Evolutionary conservation across 2,329 filamentous ascomycete genomes (phyloP).

Genomic region (Tolypocladium amazonense): DNA sequence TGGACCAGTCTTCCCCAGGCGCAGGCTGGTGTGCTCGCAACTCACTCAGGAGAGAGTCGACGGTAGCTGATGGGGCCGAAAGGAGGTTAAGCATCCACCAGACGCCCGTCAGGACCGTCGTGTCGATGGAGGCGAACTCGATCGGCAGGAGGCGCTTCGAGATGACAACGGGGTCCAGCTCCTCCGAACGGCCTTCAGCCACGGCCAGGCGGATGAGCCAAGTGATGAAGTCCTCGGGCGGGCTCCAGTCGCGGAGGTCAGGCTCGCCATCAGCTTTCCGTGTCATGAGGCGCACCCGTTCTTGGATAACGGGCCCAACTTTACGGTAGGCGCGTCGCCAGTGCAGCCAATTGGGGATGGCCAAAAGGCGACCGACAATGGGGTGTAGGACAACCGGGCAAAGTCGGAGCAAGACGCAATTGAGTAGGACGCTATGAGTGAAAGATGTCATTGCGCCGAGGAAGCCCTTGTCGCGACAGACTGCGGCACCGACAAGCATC

Average conservation of each 20-base stretch:
- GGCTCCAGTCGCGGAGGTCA: constrained; percentile 19
- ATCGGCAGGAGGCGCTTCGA: constrained; percentile 42
- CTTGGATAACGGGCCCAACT: constrained; percentile 34
- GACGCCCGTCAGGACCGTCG: constrained; percentile 40
- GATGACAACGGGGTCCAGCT: constrained; percentile 37
- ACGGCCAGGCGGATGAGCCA: constrained; percentile 44
- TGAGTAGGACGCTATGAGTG: constrained; percentile 35
- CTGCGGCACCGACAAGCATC: constrained; percentile 26
- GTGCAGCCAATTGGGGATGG: constrained; percentile 34
- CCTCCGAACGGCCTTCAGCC: constrained; percentile 27
- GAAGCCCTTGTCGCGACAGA: constrained; percentile 31
- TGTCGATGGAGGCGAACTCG: constrained; percentile 50
- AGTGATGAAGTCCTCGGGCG: constrained; percentile 45
- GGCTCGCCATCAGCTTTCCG: constrained; percentile 18
- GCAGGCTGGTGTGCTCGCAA: constrained; percentile 14
- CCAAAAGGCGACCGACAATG: constrained; percentile 32
- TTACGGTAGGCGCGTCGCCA: constrained; percentile 28
- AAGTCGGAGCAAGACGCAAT: constrained; percentile 31
- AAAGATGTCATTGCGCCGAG: constrained; percentile 37
- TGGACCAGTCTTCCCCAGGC: constrained; percentile 32
- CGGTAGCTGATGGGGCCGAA: constrained; percentile 17
- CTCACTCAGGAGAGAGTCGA: constrained; percentile 32
- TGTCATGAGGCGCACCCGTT: constrained; percentile 35
- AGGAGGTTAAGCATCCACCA: constrained; percentile 36
- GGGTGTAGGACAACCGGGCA: constrained; percentile 38